Evolutionary conservation across 257 asterid species (phyloP).

Genomic region (Handroanthus guayacan): DNA sequence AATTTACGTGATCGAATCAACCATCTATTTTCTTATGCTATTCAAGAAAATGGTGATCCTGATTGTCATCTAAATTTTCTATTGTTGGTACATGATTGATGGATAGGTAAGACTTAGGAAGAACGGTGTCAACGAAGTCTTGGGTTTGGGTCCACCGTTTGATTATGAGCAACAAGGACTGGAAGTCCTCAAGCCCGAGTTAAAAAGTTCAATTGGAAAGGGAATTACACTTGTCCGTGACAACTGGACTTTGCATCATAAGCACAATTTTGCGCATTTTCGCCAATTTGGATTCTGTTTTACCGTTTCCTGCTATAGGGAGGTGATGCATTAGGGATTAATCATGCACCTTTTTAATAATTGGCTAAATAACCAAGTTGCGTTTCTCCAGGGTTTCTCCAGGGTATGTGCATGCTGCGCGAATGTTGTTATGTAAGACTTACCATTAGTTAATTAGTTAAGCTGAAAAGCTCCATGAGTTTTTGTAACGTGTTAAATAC

Average conservation of each 20-base stretch:
- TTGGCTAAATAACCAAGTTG: neutral
- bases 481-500: too few species aligned
- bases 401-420: too few species aligned
- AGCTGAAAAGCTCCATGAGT: too few species aligned
- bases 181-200: conserved; percentile 70
- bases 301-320: neutral
- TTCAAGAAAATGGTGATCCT: neutral
- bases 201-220: conserved; percentile 71
- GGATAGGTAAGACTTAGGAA: conserved; percentile 76
- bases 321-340: conserved; percentile 1
- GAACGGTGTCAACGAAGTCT: conserved; percentile 78
- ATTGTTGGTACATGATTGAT: neutral
- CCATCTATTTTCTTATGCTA: neutral
- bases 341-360: neutral
- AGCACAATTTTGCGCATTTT: conserved; percentile 38
- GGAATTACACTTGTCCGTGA: conserved; percentile 65
- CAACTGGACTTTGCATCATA: conserved; percentile 28
- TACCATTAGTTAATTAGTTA: too few species aligned
- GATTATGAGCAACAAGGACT: conserved; percentile 75
- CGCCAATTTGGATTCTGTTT: conserved; percentile 13
- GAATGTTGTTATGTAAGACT: too few species aligned
- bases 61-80: neutral
- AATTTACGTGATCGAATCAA: neutral
- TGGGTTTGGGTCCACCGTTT: conserved; percentile 65
- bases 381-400: neutral